Base-by-base conservation (phyloP, 2,329 filamentous ascomycete species). In the Fusarium keratoplasticum region DNA sequence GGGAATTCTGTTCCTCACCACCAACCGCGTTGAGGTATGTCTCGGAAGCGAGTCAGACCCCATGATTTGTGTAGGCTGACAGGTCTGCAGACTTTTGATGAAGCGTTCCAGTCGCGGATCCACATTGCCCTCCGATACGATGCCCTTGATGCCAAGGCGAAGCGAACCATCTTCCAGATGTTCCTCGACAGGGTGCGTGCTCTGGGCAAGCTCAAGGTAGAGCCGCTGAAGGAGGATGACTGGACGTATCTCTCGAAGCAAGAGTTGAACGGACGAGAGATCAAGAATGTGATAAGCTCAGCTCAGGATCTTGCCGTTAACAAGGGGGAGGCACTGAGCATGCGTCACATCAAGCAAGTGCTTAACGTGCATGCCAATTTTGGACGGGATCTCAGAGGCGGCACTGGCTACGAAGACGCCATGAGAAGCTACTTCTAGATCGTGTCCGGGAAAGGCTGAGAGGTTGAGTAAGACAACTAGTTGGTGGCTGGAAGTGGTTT, bases 1-100 rank as follows among this genome's bases (percentile, higher is more conserved):
- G 79, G 95, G 95, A 4, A 97, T 97, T 62, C 82, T 97, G 6
- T 97, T 98, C 85, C 83, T 98, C 29, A 98, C 95, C 0, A 97
- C 95, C 3, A 97, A 97, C 80, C 90, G 95, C 2, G 94, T 97
- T 1, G 90, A 93, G 84, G 87, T 87, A 79, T 61, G 82, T 81
- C 31, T 31, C 31, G 33, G 10, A 22, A 20, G 20, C 16, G 22
- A 38, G 13, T 38, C 18, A 33, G 16, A 35, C 5, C 4, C 44
- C 36, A 2, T 25, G 52, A 20, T 18, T 27, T 67, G 57, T 67
- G 70, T 61, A 73, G 52, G 9, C 20, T 18, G 14, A 22, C 36
- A n/a, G 50, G 59, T 50, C 44, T 33, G 10, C 66, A 92, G 85
- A 95, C 94, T 0, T 97, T 98, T 78, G 95, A 98, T 77, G 94